phyloP scores from a whole-genome alignment of 495 filamentous ascomycete species.

The Aspergillus cavernicola region DNA sequence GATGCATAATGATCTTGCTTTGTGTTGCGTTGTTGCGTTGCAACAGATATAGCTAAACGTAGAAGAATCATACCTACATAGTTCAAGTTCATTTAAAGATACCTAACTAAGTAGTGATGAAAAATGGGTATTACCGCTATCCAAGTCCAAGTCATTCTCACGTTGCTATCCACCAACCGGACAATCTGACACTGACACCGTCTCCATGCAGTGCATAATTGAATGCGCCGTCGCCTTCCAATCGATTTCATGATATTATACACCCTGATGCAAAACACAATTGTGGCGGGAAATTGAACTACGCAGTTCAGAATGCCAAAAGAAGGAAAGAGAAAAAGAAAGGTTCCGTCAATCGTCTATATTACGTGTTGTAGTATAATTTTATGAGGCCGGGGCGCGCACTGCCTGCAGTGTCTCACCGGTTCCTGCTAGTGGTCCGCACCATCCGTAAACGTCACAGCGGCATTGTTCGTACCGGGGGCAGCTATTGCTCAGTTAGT shows the following conservation, averaged over 20 bases:
- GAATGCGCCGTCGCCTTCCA: background rate
- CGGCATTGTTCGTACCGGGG: constrained; percentile 41
- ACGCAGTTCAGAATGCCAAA: background rate
- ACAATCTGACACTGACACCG: background rate
- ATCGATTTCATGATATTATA: background rate
- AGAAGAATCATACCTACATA: too few relatives aligned
- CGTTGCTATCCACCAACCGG: background rate
- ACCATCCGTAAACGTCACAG: constrained; percentile 43
- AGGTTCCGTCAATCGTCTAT: constrained; percentile 4
- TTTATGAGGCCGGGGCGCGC: constrained; percentile 7
- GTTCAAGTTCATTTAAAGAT: too few relatives aligned
- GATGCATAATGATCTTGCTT: too few relatives aligned
- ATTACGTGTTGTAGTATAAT: constrained; percentile 5
- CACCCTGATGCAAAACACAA: background rate
- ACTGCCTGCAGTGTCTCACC: constrained; percentile 31
- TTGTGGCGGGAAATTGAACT: background rate
- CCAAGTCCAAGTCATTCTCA: background rate
- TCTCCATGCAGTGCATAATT: constrained; percentile 1
- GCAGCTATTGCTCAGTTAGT: too few relatives aligned
- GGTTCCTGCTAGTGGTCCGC: constrained; percentile 32
- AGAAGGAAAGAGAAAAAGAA: background rate
- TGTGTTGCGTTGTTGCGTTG: too few relatives aligned
- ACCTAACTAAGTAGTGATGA: background rate
- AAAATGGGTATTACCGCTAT: constrained; percentile 2
- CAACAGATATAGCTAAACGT: too few relatives aligned